Evolutionary conservation across 2,329 filamentous ascomycete species (phyloP).

Genomic region (Microcera coccophila): DNA sequence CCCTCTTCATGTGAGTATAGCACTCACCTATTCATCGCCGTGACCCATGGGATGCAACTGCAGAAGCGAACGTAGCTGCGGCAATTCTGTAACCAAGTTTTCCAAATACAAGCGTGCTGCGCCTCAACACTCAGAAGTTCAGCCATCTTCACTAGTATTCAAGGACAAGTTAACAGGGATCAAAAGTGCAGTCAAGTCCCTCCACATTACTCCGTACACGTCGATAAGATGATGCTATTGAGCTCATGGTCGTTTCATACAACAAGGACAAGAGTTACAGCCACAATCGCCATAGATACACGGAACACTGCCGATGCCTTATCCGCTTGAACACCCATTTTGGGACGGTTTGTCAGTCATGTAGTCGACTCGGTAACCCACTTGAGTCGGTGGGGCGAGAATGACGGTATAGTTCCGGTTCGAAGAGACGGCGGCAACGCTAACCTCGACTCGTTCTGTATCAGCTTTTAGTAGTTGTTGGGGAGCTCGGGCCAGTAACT

Average conservation of each 20-base stretch:
- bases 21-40: conserved; percentile 25
- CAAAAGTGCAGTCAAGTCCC: neutral
- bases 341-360: no score
- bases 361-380: no score
- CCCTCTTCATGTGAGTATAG: no score
- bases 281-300: neutral
- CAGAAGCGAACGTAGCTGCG: conserved; percentile 22
- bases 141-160: conserved; percentile 15
- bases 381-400: neutral
- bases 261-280: neutral
- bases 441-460: neutral
- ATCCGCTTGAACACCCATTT: neutral
- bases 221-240: no score
- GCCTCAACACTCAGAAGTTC: conserved; percentile 21
- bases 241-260: neutral
- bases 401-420: neutral
- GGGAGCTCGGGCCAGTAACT: no score
- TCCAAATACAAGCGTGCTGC: conserved; percentile 22
- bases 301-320: neutral
- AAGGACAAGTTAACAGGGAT: neutral
- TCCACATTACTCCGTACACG: no score
- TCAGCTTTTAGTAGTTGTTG: no score
- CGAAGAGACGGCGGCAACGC: neutral
- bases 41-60: conserved; percentile 25
- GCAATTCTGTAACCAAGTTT: conserved; percentile 22